phyloP scores from a whole-genome alignment of 2,329 filamentous ascomycete genomes.

The Phialemoniopsis sp. region DNA sequence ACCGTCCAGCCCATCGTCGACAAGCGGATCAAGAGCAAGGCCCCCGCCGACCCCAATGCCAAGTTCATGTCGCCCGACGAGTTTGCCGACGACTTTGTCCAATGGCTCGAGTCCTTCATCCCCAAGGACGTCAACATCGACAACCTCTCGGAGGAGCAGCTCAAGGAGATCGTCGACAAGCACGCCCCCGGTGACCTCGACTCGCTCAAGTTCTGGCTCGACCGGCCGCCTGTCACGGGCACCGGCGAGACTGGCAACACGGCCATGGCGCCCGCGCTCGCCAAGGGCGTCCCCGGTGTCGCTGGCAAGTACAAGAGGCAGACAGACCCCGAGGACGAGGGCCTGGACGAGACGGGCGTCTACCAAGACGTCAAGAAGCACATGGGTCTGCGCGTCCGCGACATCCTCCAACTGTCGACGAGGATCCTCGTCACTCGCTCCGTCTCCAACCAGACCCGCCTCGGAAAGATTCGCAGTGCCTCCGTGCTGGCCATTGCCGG shows the following conservation, averaged over 20 bases:
- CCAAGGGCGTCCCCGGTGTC: constrained; percentile 47
- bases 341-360: constrained; percentile 43
- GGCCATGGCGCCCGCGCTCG: constrained; percentile 43
- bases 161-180: constrained; percentile 19
- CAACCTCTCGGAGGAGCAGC: constrained; percentile 15
- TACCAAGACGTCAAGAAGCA: constrained; percentile 49
- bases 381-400: constrained; percentile 47
- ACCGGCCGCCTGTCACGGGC: constrained; percentile 29
- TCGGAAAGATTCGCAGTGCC: constrained; percentile 81
- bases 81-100: constrained; percentile 53
- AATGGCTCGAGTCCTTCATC: constrained; percentile 32
- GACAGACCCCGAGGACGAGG: constrained; percentile 44
- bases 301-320: constrained; percentile 43
- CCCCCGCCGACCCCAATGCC: constrained; percentile 50
- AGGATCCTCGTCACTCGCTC: constrained; percentile 71
- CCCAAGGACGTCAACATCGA: constrained; percentile 17
- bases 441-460: constrained; percentile 90
- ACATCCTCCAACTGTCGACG: constrained; percentile 52
- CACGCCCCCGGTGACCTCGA: constrained; percentile 21
- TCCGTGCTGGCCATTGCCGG: constrained; percentile 81
- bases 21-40: constrained; percentile 49
- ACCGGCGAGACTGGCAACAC: constrained; percentile 29
- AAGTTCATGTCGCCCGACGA: constrained; percentile 60
- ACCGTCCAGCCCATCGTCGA: constrained; percentile 75
- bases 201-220: constrained; percentile 23